Conservation (phyloP, 257 asterid genomes). For the Jacaranda copaia region DNA sequence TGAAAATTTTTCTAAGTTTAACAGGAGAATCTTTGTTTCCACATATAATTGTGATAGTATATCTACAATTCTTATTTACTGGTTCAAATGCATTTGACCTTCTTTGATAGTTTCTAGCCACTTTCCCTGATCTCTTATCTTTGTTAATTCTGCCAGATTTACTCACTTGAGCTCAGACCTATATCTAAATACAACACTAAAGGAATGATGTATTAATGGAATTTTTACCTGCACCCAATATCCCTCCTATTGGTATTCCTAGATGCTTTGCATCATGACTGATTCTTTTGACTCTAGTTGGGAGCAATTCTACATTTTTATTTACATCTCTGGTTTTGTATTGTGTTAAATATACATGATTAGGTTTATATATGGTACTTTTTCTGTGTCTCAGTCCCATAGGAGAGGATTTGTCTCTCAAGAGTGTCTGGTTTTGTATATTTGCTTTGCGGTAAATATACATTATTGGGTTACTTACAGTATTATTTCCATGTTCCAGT, state of each 20-base stretch:
- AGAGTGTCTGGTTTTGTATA: constrained; percentile 36
- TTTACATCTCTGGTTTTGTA: background rate
- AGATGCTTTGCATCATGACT: constrained; percentile 16
- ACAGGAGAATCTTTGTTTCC: constrained; percentile 1
- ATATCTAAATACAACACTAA: background rate
- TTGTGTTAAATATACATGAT: background rate
- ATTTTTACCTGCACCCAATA: background rate
- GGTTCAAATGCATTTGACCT: constrained; percentile 2
- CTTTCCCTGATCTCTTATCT: background rate
- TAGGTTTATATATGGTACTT: constrained; percentile 15
- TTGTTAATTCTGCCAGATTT: background rate
- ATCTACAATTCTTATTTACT: constrained; percentile 9
- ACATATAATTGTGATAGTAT: constrained; percentile 3
- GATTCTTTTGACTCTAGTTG: constrained; percentile 10
- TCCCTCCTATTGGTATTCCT: background rate
- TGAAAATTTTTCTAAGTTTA: background rate
- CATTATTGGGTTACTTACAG: constrained; percentile 20
- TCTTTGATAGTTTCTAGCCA: constrained; percentile 5
- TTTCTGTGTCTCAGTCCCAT: constrained; percentile 65
- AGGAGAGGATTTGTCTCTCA: constrained; percentile 90
- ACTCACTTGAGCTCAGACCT: background rate
- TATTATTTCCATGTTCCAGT: constrained; percentile 49
- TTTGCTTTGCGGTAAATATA: background rate
- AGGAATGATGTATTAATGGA: background rate
- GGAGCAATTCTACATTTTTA: background rate